Base-by-base conservation (phyloP, 2,329 filamentous ascomycete genomes). In the Aaosphaeria pasadenensis region DNA sequence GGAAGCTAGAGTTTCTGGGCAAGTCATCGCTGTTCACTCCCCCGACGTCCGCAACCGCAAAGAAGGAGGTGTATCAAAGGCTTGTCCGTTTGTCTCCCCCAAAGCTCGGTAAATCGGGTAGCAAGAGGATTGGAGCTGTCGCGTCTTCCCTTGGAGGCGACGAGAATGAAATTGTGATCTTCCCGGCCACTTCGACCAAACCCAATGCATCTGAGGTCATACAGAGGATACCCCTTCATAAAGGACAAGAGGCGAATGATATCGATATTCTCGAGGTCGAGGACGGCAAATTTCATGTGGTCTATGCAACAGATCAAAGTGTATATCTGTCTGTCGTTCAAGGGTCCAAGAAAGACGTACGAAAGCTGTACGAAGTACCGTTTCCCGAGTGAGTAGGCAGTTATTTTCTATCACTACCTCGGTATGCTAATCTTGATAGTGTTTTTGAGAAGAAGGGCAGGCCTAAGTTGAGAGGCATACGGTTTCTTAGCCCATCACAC, bases 151-250 rank as follows among this genome's bases (percentile, higher is more conserved):
- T 95, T 54, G 85, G 88, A 17, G 84, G 84, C 6, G 67, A 73
- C 51, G 77, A 87, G 42, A 82, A 87, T 9, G 88, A 96, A 71
- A 81, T 96, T 51, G 86, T 89, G 29, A 72, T 96, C 39, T 95
- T 96, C 65, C 82, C 88, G 64, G 83, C 85, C 13, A 82, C 78
- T 6, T 76, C 77, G 17, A 73, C 76, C 1, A 29, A 50, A 51
- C n/a, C 50, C 55, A 7, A 54, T 60, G 13, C 28, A 11, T 43
- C 41, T 7, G 80, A 85, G 49, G 71, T 85, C 7, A 74, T 83
- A 57, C 71, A 77, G 54, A 69, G 79, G 24, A 79, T 85, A 45
- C 66, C 66, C 9, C 67, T 84, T 31, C 71, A 69, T 5, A 72
- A 73, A 44, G 74, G 72, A 31, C 73, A 77, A 51, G 82, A 86